Base-by-base conservation (phyloP, 306 rosid genomes). In the Rosa lucieae region DNA sequence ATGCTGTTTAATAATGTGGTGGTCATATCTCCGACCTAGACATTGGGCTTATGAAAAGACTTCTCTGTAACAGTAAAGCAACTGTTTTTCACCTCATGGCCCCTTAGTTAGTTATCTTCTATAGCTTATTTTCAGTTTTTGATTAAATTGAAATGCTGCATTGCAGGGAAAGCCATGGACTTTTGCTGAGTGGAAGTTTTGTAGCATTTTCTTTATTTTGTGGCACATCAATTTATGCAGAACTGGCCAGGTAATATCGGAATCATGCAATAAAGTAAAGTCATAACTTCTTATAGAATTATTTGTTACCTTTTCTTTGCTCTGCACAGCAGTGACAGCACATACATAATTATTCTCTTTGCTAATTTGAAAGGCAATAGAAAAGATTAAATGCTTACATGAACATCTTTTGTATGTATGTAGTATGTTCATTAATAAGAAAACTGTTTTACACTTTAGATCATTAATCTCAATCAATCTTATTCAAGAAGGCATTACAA, bases 141-240 rank as follows among this genome's bases (percentile, higher is more conserved):
- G 17, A 52, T 59, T 3, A 56, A 42, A 32, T 8, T 78, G 80
- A 15, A 66, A 82, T 67, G 67, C 85, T 76, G 84, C 44, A 70
- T 75, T 73, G 75, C 93, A 94, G 99, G 90, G 86, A 84, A 90
- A 85, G 81, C 91, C 87, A 75, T 94, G 99, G 99, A 97, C 97
- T 74, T 80, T 29, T 83, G 85, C 95, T 67, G 88, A 87, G 71
- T 94, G 99, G 99, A 94, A 88, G 88, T 94, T 94, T 86, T 94
- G 92, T 81, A 53, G 89, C 97, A 69, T 91, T 94, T 83, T 91
- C 97, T 82, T 69, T 91, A 21, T 94, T 94, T 77, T 91, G 97
- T 0, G 95, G 62, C 29, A 97, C 99, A 67, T 89, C 97, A 81
- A 94, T 94, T 79, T 84, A n/a, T 89, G 89, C 98, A 66, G 99